phyloP scores from a whole-genome alignment of 371 early-diverging fungal species.

The Mycotypha africana region DNA sequence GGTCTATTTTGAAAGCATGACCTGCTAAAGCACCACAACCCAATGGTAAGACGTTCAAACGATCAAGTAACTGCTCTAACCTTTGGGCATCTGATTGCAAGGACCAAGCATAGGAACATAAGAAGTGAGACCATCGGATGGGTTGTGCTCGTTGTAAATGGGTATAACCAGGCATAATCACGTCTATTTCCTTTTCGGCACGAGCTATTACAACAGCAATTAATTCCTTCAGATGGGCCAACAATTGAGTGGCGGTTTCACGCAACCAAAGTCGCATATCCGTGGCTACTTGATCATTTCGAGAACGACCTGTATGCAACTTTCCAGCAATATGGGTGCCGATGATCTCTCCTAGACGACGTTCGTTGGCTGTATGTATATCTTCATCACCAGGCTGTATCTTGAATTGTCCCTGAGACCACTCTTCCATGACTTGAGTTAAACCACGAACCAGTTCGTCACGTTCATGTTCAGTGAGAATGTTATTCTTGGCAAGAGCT shows the following conservation, averaged over 20 bases:
- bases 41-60: slow-evolving; percentile 82
- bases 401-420: slow-evolving; percentile 73
- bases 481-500: slow-evolving; percentile 68
- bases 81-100: slow-evolving; percentile 88
- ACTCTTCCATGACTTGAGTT: slow-evolving; percentile 71
- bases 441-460: slow-evolving; percentile 73
- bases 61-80: slow-evolving; percentile 70
- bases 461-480: slow-evolving; percentile 75
- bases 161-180: slow-evolving; percentile 96
- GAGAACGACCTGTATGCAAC: slow-evolving; percentile 92
- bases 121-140: slow-evolving; percentile 92
- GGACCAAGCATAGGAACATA: slow-evolving; percentile 84
- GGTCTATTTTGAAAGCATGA: slow-evolving; percentile 95
- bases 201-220: slow-evolving; percentile 69
- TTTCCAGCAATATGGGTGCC: slow-evolving; percentile 93
- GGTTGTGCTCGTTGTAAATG: slow-evolving; percentile 98
- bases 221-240: slow-evolving; percentile 65
- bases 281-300: slow-evolving; percentile 98
- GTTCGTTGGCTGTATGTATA: slow-evolving; percentile 97
- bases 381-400: slow-evolving; percentile 88
- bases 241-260: slow-evolving; percentile 63
- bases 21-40: slow-evolving; percentile 96
- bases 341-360: slow-evolving; percentile 89
- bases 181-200: slow-evolving; percentile 84
- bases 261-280: slow-evolving; percentile 95